These are phyloP conservation scores for Setaria viridis DNA, from an alignment of 202 grass and related monocot genomes.

Conservation along the genomic window DNA sequence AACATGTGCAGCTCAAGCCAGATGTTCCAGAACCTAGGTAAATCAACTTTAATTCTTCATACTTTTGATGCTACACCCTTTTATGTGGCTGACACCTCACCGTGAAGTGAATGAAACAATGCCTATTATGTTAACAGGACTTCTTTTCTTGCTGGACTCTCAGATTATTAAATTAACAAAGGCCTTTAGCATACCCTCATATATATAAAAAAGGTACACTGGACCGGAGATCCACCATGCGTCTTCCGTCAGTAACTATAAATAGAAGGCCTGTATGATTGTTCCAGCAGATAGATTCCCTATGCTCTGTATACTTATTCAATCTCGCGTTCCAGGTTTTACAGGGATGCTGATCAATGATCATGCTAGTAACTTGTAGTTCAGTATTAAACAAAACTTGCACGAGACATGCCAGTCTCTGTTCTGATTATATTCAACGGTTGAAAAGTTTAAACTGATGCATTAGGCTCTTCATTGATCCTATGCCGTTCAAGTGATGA, in stretches of 20 bases:
- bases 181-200: neutral
- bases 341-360: neutral
- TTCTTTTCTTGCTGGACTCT: slow-evolving; percentile 8
- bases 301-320: slow-evolving; percentile 18
- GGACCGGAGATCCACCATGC: neutral
- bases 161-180: neutral
- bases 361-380: slow-evolving; percentile 17
- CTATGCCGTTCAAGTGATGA: slow-evolving; percentile 26
- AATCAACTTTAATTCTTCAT: slow-evolving; percentile 36
- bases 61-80: slow-evolving; percentile 10
- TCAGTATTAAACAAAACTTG: slow-evolving; percentile 34
- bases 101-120: slow-evolving; percentile 32
- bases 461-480: slow-evolving; percentile 15
- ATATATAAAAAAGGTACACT: slow-evolving; percentile 5
- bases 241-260: slow-evolving; percentile 6
- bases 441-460: slow-evolving; percentile 33
- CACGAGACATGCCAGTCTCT: neutral
- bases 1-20: slow-evolving; percentile 95
- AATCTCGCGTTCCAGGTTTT: neutral
- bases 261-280: slow-evolving; percentile 1
- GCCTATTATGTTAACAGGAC: neutral
- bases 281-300: slow-evolving; percentile 23
- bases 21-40: slow-evolving; percentile 90
- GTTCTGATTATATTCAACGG: slow-evolving; percentile 23
- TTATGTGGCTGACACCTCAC: slow-evolving; percentile 9